Base-by-base conservation (phyloP, 176 grass and related monocot genomes). In the Cocos nucifera region DNA sequence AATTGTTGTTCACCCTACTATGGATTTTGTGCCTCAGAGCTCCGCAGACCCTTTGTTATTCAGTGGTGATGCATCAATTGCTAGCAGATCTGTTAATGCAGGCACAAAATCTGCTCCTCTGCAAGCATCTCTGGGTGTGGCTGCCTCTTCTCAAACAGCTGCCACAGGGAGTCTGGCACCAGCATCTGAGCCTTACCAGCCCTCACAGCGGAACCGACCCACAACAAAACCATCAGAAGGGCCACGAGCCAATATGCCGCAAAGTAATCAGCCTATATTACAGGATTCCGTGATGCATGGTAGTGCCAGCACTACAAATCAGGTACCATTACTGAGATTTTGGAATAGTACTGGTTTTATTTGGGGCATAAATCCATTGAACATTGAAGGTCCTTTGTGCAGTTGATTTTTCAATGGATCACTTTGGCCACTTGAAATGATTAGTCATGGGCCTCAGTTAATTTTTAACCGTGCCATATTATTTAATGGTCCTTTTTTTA, bases 291-390 rank as follows among this genome's bases (percentile, higher is more conserved):
- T 63, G 48, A 39, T 67, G 9, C 30, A 66, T 63, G 30, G 53
- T 52, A 74, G 64, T 56, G 48, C 35, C 22, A 69, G 66, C 66
- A 62, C 59, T 72, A 80, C 53, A 18, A 63, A 74, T 59, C 79
- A 83, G 86, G 85, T 95, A 89, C 6, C 57, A 26, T 57, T n/a
- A 39, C 12, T 58, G 55, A n/a, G 50, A 57, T 59, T 74, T 44
- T 3, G 10, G 35, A 86, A 44, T 14, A 3, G 35, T 44, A 3
- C 8, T 44, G 35, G 10, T 44, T 10, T 44, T 44, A 44, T 3
- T 44, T 44, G 35, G 9, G 35, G 35, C 35, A 44, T 9, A 44
- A 44, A 8, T 44, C 1, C 35, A 10, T 44, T 44, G 35, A 12
- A n/a, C n/a, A n/a, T n/a, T n/a, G n/a, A n/a, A 44, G 14, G 35